Percentiles rank a stretch among this genome's conserved stretches.
phyloP scores from a whole-genome alignment of 305 asterid species.

The Fraxinus xanthoxyloides region DNA sequence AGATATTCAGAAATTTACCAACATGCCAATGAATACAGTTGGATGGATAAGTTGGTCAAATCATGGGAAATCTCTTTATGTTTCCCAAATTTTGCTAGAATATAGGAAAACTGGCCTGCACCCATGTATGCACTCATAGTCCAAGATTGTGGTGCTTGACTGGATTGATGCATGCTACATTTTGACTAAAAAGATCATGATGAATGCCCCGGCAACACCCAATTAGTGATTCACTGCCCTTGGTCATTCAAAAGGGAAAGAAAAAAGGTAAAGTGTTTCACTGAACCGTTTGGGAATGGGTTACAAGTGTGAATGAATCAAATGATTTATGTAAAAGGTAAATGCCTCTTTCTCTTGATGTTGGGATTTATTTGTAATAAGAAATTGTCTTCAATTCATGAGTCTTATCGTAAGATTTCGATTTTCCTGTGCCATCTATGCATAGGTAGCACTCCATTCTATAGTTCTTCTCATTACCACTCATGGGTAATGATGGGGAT shows the following conservation, averaged over 20 bases:
- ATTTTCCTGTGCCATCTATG: neutral
- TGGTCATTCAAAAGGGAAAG: neutral
- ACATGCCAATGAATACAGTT: neutral
- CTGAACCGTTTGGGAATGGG: neutral
- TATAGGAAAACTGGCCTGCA: neutral
- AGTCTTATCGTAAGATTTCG: neutral
- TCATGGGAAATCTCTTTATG: neutral
- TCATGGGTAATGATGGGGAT: neutral
- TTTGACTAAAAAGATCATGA: neutral
- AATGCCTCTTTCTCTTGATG: neutral
- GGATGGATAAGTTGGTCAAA: neutral
- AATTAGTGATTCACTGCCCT: neutral
- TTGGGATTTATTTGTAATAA: neutral
- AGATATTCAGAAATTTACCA: neutral
- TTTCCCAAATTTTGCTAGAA: neutral
- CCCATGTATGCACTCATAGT: neutral
- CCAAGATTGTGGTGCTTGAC: neutral
- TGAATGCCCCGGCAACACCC: neutral
- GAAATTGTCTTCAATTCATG: neutral
- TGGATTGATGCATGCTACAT: neutral
- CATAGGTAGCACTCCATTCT: neutral
- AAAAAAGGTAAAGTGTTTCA: neutral
- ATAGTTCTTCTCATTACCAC: neutral
- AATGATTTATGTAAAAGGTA: neutral
- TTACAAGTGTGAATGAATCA: neutral